Evolutionary conservation across 176 grass and related monocot genomes (phyloP).

Genomic region (Musa troglodytarum): DNA sequence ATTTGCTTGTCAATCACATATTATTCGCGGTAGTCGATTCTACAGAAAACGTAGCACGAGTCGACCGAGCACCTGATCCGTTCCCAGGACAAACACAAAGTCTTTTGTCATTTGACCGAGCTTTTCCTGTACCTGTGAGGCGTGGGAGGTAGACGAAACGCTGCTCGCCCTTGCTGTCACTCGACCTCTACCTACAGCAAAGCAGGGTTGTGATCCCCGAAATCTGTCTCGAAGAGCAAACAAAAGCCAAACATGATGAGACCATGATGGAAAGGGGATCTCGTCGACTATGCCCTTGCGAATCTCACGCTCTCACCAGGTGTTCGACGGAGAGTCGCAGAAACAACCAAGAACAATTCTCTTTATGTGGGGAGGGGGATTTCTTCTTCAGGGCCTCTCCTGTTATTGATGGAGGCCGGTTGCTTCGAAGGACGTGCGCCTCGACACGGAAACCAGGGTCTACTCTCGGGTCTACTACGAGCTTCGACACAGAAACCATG

Average conservation of each 20-base stretch:
- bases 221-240: neutral
- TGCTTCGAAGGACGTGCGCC: neutral
- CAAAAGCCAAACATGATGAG: neutral
- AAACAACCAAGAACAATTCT: no score
- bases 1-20: no score
- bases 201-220: neutral
- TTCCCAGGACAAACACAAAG: no score
- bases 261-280: neutral
- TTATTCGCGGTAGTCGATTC: no score
- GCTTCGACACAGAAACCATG: no score
- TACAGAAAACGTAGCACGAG: no score
- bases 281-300: neutral
- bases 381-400: neutral
- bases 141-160: no score
- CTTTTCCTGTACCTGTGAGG: no score
- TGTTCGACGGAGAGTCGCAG: neutral
- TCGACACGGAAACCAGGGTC: neutral
- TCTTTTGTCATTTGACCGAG: no score
- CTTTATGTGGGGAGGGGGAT: neutral
- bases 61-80: no score
- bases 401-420: neutral
- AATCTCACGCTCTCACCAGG: neutral
- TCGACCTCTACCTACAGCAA: neutral
- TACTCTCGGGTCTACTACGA: no score
- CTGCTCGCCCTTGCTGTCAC: neutral